Evolutionary conservation across 2,329 filamentous ascomycete genomes (phyloP).

Genomic region (Aspergillus amoenus): DNA sequence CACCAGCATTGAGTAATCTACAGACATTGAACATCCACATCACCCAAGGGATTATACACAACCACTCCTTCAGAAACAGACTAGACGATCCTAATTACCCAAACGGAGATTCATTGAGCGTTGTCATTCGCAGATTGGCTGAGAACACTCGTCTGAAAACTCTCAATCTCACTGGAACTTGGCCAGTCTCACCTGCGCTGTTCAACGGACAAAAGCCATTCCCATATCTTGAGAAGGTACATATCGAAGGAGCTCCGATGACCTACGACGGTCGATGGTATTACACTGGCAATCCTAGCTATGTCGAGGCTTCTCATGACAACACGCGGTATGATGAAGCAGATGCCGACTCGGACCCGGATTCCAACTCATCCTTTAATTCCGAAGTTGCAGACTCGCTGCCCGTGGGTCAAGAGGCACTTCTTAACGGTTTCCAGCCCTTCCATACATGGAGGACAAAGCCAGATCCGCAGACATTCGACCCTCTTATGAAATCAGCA

Average conservation of each 20-base stretch:
- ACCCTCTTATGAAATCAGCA: background rate
- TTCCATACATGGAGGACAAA: background rate
- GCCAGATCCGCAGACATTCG: background rate
- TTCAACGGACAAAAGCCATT: background rate
- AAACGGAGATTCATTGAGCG: background rate
- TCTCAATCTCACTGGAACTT: background rate
- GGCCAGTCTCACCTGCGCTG: background rate
- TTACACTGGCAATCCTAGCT: background rate
- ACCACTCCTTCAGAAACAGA: background rate
- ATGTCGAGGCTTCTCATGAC: background rate
- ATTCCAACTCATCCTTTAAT: no score
- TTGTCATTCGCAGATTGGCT: background rate
- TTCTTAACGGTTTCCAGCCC: background rate
- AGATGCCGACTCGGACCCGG: no score
- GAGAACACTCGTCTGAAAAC: background rate
- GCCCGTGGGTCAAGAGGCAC: background rate
- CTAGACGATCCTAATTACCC: background rate
- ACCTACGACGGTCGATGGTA: background rate
- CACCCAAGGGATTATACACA: background rate
- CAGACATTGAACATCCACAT: background rate
- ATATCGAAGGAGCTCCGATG: background rate
- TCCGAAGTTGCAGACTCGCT: no score
- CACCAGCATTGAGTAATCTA: background rate
- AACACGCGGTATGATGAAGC: no score
- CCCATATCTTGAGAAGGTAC: background rate